Evolutionary conservation across 2,329 filamentous ascomycete species (phyloP), one percentile per base, ranked within the genome.

Genomic region (Thelonectria rubi): DNA sequence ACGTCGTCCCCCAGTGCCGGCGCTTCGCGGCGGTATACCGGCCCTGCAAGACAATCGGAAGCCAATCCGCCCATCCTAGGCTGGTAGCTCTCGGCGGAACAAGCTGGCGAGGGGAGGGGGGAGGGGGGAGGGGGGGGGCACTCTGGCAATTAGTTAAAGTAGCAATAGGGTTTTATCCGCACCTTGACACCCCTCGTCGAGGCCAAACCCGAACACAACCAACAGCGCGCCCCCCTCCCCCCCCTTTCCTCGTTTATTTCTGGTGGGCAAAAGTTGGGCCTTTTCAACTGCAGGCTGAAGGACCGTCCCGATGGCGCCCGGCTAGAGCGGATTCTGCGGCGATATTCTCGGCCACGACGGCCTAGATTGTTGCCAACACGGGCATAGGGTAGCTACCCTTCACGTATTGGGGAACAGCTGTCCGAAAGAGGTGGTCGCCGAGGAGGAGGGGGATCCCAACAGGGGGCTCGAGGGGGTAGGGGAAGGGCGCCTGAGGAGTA

Each of bases 281-380:
- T 37, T 37, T 37, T 14, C 12, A 7, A 51, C 58, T 42, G 58
- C 42, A 42, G 45, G 34, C 40, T 32, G 39, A 52, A 47, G 47
- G 46, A 39, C 58, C 58, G 48, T 40, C 48, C 20, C 20, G 40
- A 37, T 47, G 42, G 53, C 20, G 60, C 57, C 62, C 67, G 61
- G 65, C 60, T 69, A 69, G 63, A 57, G 60, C 60, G 65, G 59
- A 58, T 53, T 64, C 55, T 56, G 64, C 66, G 68, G 68, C 65
- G 58, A 65, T 58, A 71, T 63, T 69, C 65, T 70, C 66, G 68
- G 68, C 65, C 63, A 45, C 21, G 65, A 64, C 67, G 48, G 60
- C 60, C 58, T 66, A 65, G 58, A 61, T 62, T 69, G 55, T 65
- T 55, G 64, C 66, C 40, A 57, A 50, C 60, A 48, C 64, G 55